Percentiles rank a stretch among this genome's conserved stretches.
Evolutionary conservation across 257 asterid genomes (phyloP).

Genomic region (Primulina tabacum): DNA sequence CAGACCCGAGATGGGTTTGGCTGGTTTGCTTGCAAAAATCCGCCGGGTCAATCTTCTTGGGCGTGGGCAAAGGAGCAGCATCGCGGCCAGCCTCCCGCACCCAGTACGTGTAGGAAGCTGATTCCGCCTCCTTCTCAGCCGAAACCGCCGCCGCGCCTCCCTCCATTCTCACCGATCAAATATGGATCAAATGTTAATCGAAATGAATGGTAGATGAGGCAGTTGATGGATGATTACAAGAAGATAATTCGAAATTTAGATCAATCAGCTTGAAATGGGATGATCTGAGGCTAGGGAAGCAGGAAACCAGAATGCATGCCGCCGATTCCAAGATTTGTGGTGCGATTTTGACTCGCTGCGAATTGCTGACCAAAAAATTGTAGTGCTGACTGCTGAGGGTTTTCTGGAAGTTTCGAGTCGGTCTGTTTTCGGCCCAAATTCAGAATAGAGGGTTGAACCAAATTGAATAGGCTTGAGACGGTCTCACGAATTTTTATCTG

Average conservation of each 20-base stretch:
- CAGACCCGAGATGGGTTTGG: constrained; percentile 59
- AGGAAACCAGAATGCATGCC: neutral
- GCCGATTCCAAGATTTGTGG: constrained; percentile 24
- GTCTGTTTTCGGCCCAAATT: neutral
- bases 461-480: too few species aligned
- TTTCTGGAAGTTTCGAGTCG: neutral
- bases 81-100: constrained; percentile 50
- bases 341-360: constrained; percentile 27
- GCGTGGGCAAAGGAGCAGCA: constrained; percentile 59
- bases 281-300: neutral
- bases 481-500: too few species aligned
- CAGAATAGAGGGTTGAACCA: too few species aligned
- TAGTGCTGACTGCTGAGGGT: neutral
- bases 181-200: constrained; percentile 14
- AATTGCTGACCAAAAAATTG: neutral
- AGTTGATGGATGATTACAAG: neutral
- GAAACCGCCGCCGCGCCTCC: constrained; percentile 44
- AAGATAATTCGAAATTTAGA: neutral
- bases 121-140: constrained; percentile 31
- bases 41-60: constrained; percentile 51
- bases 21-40: constrained; percentile 33
- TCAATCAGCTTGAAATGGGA: neutral
- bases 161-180: constrained; percentile 34
- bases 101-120: constrained; percentile 59
- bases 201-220: neutral